A percentile compares a stretch with the other conserved stretches of the same genome.
Conservation (phyloP, 2,329 filamentous ascomycete genomes). For the Clarireedia sp. region DNA sequence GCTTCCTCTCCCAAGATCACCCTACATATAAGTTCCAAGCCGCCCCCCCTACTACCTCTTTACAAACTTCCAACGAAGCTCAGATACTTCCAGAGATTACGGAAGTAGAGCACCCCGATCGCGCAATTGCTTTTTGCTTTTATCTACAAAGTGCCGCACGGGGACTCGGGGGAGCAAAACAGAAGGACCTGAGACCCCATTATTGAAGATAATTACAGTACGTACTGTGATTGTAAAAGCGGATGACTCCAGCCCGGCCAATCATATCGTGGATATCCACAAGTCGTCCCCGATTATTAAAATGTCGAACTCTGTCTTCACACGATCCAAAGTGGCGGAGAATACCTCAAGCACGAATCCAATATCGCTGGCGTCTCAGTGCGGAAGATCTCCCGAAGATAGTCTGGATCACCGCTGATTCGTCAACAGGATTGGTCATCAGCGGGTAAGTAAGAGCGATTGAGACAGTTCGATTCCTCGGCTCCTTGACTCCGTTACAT, state of each 20-base stretch:
- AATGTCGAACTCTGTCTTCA: neutral
- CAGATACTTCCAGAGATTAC: too few species aligned
- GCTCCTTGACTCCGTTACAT: too few species aligned
- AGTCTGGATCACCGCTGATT: neutral
- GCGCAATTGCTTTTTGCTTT: constrained; percentile 1
- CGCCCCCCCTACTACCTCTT: too few species aligned
- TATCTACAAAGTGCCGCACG: neutral
- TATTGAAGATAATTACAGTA: neutral
- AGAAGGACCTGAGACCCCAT: neutral
- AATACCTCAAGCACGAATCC: neutral
- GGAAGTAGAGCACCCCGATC: neutral
- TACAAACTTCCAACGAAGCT: too few species aligned
- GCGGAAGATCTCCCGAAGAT: constrained; percentile 4
- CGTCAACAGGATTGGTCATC: constrained; percentile 8
- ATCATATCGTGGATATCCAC: neutral
- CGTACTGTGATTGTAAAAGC: neutral
- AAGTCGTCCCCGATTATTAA: neutral
- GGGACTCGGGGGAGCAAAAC: neutral
- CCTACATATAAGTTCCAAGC: too few species aligned
- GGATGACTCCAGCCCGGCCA: neutral
- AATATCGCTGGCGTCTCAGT: neutral
- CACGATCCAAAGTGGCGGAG: neutral
- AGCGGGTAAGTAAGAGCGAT: neutral
- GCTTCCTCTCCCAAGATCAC: too few species aligned
- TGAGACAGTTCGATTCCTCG: neutral